A percentile compares a stretch with the other conserved stretches of the same genome.
These are phyloP conservation scores for Saturnispora saitoi DNA, from an alignment of 805 yeast species.

Conservation along the genomic window DNA sequence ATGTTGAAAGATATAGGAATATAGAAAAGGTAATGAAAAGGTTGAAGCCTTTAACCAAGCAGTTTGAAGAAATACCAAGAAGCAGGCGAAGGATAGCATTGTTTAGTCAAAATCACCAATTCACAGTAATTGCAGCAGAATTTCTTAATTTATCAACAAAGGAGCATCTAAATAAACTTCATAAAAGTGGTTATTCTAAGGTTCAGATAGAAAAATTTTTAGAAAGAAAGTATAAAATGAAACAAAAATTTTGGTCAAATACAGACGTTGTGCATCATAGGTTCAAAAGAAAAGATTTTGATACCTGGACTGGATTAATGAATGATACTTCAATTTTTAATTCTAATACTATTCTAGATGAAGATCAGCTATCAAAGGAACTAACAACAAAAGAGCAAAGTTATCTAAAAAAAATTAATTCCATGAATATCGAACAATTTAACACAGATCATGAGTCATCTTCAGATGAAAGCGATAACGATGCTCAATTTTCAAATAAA, in stretches of 20 bases:
- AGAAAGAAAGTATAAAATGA: slow-evolving; percentile 24
- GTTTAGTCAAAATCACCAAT: slow-evolving; percentile 28
- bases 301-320: slow-evolving; percentile 9
- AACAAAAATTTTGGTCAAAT: slow-evolving; percentile 16
- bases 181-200: slow-evolving; percentile 19
- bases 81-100: slow-evolving; percentile 18
- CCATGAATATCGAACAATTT: not conserved
- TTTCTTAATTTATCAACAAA: slow-evolving; percentile 24
- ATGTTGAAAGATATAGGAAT: not conserved
- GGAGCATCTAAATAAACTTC: slow-evolving; percentile 19
- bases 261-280: slow-evolving; percentile 23
- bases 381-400: not conserved
- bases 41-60: slow-evolving; percentile 17
- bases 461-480: not conserved
- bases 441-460: not conserved
- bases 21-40: slow-evolving; percentile 4
- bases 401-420: not conserved
- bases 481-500: not conserved
- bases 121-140: slow-evolving; percentile 28
- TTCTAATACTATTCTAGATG: not conserved
- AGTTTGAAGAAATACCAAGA: slow-evolving; percentile 13
- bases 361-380: slow-evolving; percentile 3
- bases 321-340: not conserved
- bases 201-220: slow-evolving; percentile 23
- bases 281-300: slow-evolving; percentile 25